Evolutionary conservation across 305 asterid genomes (phyloP).

Genomic region (Solanum hybrid): DNA sequence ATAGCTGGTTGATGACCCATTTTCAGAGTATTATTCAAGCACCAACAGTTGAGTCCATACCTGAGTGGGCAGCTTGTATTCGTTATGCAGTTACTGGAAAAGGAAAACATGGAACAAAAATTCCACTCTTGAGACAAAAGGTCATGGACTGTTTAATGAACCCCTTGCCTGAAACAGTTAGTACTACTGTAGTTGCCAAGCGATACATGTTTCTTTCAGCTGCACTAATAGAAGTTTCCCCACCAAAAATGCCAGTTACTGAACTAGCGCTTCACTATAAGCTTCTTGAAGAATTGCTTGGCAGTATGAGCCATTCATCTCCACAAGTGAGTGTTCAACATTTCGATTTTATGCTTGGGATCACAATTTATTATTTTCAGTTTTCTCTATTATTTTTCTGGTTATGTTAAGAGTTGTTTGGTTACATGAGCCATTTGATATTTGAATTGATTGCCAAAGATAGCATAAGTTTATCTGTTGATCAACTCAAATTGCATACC

Average conservation of each 20-base stretch:
- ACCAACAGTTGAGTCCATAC: constrained; percentile 88
- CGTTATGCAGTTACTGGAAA: constrained; percentile 98
- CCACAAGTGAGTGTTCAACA: constrained; percentile 67
- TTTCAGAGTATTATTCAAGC: constrained; percentile 70
- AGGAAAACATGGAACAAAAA: constrained; percentile 74
- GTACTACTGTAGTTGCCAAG: constrained; percentile 79
- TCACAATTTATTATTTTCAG: not conserved
- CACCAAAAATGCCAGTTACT: constrained; percentile 62
- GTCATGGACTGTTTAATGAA: constrained; percentile 83
- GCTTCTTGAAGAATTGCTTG: constrained; percentile 83
- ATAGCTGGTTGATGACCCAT: constrained; percentile 76
- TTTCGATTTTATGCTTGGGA: constrained; percentile 2
- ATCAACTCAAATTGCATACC: not conserved
- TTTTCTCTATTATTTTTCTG: not conserved
- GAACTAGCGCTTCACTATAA: constrained; percentile 62
- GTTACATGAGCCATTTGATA: not conserved
- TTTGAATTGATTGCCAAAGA: not conserved
- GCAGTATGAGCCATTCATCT: constrained; percentile 88
- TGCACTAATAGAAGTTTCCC: constrained; percentile 76
- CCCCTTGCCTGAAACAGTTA: constrained; percentile 69
- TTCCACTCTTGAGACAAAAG: constrained; percentile 73
- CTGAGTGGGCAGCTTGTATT: constrained; percentile 93
- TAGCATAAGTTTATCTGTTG: not conserved
- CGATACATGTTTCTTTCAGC: constrained; percentile 94
- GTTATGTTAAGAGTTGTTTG: not conserved